Evolutionary conservation across 257 asterid genomes (phyloP), one percentile per base, ranked within the genome.

Genomic region (Solanum chilense): DNA sequence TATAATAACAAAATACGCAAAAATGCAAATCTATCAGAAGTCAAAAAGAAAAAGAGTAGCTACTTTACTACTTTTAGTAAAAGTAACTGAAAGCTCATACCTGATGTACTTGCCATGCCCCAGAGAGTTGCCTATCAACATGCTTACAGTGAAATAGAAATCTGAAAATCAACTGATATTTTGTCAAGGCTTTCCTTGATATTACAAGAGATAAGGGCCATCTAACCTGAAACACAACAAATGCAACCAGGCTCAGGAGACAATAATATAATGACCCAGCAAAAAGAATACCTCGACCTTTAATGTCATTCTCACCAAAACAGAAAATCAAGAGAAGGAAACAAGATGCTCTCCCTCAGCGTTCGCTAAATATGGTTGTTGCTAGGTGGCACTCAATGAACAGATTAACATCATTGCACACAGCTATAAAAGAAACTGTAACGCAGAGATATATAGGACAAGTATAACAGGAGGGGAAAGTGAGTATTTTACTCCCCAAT

Each of bases 201-300:
- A 97, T 95, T 82, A 97, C 98, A 52, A 97, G 98, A 71, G 99
- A 97, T 88, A 97, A 87, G 41, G 99, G 99, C 99, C 99, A 97
- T 85, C 88, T 93, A 86, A 95, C 98, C 99, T 97, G 96, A 90
- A 92, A 91, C 27, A 74, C 10, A 87, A 81, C 85, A 87, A 42
- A 80, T 29, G 29, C 16, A 80, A 35, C 15, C 14, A 80, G 68
- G 86, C 82, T 82, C 86, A 76, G 60, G 35, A 84, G 31, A 82
- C 31, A 69, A 85, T 73, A 35, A 60, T 78, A 78, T 62, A 78
- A 78, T 45, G 25, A 78, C 56, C 25, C 42, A 45, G 84, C 84
- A 45, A 23, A 78, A 45, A 16, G 47, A 31, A 27, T 9, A 21
- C 66, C 27, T 16, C 35, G 6, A 78, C 84, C 84, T 78, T 78